Percentiles rank a stretch among this genome's conserved stretches.
Conservation (phyloP, 1,284 basidiomycete species). For the Pisolithus thermaeus region DNA sequence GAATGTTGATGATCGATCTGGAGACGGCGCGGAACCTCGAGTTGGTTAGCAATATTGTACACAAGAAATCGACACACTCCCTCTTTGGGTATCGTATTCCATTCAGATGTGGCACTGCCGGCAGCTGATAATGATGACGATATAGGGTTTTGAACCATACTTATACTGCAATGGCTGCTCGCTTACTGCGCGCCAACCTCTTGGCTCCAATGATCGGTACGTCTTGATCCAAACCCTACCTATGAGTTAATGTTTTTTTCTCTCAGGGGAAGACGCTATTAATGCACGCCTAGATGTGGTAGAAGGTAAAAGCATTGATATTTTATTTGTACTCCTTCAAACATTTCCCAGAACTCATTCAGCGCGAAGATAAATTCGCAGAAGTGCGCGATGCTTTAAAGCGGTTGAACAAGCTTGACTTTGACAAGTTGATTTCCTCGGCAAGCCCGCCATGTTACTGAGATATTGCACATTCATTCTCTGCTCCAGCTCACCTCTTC, state of each 20-base stretch:
- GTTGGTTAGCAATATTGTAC: slow-evolving; percentile 69
- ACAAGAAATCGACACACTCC: slow-evolving; percentile 60
- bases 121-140: neutral
- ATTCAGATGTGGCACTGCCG: neutral
- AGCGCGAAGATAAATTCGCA: slow-evolving; percentile 69
- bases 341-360: slow-evolving; percentile 58
- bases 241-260: neutral
- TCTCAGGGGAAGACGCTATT: slow-evolving; percentile 44
- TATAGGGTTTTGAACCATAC: slow-evolving; percentile 70
- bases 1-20: slow-evolving; percentile 89
- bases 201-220: slow-evolving; percentile 60
- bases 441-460: slow-evolving; percentile 32
- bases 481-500: slow-evolving; percentile 53
- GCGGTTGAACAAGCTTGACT: slow-evolving; percentile 71
- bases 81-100: slow-evolving; percentile 60
- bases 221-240: no score
- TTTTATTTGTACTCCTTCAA: neutral
- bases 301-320: slow-evolving; percentile 46
- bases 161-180: slow-evolving; percentile 81
- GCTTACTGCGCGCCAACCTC: slow-evolving; percentile 76
- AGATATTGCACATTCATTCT: neutral
- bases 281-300: slow-evolving; percentile 81
- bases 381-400: slow-evolving; percentile 67
- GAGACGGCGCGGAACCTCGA: slow-evolving; percentile 86
- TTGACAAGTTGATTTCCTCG: slow-evolving; percentile 80